phyloP scores from a whole-genome alignment of 140 eudicot genomes.

The Anethum foeniculum region DNA sequence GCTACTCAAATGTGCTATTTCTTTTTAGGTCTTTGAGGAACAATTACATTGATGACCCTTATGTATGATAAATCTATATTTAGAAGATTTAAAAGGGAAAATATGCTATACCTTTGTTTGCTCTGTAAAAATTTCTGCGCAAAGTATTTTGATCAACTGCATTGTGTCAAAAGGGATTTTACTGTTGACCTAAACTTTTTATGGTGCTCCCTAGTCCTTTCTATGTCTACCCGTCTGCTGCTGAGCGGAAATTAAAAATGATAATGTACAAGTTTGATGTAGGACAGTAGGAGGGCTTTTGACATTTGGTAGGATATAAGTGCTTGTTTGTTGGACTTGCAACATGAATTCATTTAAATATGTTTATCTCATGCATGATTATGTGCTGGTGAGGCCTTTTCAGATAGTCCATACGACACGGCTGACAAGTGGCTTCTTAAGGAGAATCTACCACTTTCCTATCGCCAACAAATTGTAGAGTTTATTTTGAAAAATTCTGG shows the following conservation, averaged over 20 bases:
- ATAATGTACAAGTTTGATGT: background rate
- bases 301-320: background rate
- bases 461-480: conserved; percentile 89
- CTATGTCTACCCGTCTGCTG: background rate
- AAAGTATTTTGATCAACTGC: background rate
- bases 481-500: conserved; percentile 88
- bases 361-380: background rate
- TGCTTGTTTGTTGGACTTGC: background rate
- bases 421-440: conserved; percentile 97
- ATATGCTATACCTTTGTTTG: background rate
- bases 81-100: background rate
- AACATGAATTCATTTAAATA: background rate
- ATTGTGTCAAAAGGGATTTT: background rate
- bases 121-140: background rate
- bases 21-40: background rate
- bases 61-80: background rate
- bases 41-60: background rate
- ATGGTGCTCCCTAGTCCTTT: background rate
- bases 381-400: conserved; percentile 9
- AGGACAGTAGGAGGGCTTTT: background rate
- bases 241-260: background rate
- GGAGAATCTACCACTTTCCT: conserved; percentile 77
- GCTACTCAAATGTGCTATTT: background rate
- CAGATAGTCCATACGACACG: conserved; percentile 78
- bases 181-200: background rate